Evolutionary conservation across 2,329 filamentous ascomycete genomes (phyloP).

Genomic region (Penicillium brasilianum): DNA sequence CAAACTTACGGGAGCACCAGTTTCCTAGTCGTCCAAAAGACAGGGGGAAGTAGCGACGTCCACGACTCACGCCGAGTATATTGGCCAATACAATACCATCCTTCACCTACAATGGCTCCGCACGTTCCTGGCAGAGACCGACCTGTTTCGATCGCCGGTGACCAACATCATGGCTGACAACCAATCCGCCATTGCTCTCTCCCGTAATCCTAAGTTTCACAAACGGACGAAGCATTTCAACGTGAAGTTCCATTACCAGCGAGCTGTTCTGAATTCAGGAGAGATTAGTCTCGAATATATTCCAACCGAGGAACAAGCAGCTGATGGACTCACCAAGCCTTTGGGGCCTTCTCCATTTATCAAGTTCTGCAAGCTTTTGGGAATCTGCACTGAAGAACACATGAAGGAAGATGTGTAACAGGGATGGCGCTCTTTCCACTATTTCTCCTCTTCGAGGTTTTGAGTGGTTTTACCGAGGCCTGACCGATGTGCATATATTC

Average conservation of each 20-base stretch:
- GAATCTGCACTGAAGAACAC: too few relatives aligned
- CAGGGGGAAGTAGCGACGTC: slow-evolving; percentile 28
- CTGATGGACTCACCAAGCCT: slow-evolving; percentile 18
- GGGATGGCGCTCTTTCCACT: too few relatives aligned
- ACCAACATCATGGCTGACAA: slow-evolving; percentile 24
- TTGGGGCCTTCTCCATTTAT: neutral
- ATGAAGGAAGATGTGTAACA: too few relatives aligned
- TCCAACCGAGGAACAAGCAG: slow-evolving; percentile 15
- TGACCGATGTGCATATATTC: too few relatives aligned
- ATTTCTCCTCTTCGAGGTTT: too few relatives aligned
- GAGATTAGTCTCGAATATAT: slow-evolving; percentile 15
- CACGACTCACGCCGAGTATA: slow-evolving; percentile 31
- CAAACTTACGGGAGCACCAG: slow-evolving; percentile 26
- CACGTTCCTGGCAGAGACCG: slow-evolving; percentile 14
- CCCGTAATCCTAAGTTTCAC: slow-evolving; percentile 21
- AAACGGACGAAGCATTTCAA: slow-evolving; percentile 24
- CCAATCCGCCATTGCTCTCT: slow-evolving; percentile 16
- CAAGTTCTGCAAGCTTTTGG: too few relatives aligned
- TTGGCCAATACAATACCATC: slow-evolving; percentile 19
- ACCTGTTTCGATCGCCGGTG: slow-evolving; percentile 14
- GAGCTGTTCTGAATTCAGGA: slow-evolving; percentile 15
- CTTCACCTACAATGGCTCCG: slow-evolving; percentile 23
- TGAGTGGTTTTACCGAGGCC: too few relatives aligned
- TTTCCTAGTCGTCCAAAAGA: slow-evolving; percentile 31
- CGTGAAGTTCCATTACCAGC: slow-evolving; percentile 22